Evolutionary conservation across 306 rosid genomes (phyloP).

Genomic region (Vachellia collinsii): DNA sequence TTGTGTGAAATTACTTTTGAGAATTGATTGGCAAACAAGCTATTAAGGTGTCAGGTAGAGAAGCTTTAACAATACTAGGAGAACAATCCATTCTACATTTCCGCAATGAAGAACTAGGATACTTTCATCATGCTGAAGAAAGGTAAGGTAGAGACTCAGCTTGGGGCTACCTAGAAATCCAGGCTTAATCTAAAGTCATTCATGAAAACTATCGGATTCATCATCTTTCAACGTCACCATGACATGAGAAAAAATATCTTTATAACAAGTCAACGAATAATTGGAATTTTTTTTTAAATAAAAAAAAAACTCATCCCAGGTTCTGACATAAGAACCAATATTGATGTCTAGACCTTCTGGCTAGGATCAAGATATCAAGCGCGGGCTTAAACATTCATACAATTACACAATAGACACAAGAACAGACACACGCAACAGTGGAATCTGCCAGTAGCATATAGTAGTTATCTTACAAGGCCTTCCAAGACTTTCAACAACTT

Average conservation of each 20-base stretch:
- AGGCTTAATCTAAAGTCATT: neutral
- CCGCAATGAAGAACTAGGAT: neutral
- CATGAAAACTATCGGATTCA: neutral
- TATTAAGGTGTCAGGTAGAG: too few relatives aligned
- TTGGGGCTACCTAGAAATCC: neutral
- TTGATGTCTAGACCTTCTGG: neutral
- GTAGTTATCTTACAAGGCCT: conserved; percentile 2
- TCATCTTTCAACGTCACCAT: neutral
- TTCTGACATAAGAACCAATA: neutral
- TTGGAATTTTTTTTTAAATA: too few relatives aligned
- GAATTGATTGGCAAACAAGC: too few relatives aligned
- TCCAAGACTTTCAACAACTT: conserved; percentile 17
- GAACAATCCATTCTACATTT: neutral
- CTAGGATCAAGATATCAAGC: neutral
- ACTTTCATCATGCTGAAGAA: neutral
- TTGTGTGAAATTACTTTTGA: too few relatives aligned
- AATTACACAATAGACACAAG: conserved; percentile 15
- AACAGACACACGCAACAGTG: conserved; percentile 23
- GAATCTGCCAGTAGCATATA: conserved; percentile 21
- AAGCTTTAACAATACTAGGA: neutral
- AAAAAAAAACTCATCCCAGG: too few relatives aligned
- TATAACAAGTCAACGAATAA: neutral
- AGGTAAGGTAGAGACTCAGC: neutral
- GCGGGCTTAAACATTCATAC: neutral
- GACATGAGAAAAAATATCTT: neutral